phyloP scores from a whole-genome alignment of 2,329 filamentous ascomycete species.

The Polytolypa hystricis region DNA sequence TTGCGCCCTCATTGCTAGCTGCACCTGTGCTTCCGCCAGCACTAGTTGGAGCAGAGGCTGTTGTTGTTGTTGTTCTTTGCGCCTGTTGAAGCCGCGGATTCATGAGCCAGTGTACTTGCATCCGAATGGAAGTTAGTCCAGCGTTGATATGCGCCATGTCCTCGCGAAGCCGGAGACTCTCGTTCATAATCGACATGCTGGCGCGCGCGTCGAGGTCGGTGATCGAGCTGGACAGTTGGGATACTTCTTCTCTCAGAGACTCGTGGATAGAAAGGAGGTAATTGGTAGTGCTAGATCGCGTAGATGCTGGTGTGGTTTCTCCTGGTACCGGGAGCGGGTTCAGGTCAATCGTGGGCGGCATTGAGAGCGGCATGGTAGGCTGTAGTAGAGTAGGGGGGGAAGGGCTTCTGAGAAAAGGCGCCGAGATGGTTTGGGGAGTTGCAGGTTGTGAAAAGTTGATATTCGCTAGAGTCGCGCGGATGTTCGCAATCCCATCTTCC shows the following conservation, averaged over 20 bases:
- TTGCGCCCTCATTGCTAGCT: background rate
- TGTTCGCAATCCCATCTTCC: conserved; percentile 34
- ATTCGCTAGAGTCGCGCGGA: conserved; percentile 28
- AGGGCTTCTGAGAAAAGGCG: conserved; percentile 9
- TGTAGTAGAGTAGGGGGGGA: conserved; percentile 10
- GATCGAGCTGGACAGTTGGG: conserved; percentile 43
- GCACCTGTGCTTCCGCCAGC: conserved; percentile 10
- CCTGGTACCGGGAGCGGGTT: conserved; percentile 4
- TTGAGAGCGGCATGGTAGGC: conserved; percentile 7
- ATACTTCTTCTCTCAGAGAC: conserved; percentile 48
- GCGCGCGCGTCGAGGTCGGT: conserved; percentile 50
- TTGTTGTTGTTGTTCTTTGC: conserved; percentile 16
- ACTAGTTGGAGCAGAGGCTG: too few species aligned
- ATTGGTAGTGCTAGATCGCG: conserved; percentile 36
- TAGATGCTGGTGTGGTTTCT: conserved; percentile 15
- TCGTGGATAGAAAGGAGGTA: conserved; percentile 53
- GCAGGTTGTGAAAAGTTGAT: conserved; percentile 13
- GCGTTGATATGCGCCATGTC: conserved; percentile 52
- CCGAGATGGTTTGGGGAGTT: conserved; percentile 10
- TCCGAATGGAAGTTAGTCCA: conserved; percentile 46
- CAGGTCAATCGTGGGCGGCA: conserved; percentile 11
- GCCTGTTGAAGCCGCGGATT: conserved; percentile 43
- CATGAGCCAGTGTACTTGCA: conserved; percentile 54
- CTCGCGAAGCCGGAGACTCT: conserved; percentile 50
- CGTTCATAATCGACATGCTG: conserved; percentile 53